Evolutionary conservation across 768 basidiomycete genomes (phyloP), one percentile per base, ranked within the genome.

Genomic region (Guyanaporus albipodus): DNA sequence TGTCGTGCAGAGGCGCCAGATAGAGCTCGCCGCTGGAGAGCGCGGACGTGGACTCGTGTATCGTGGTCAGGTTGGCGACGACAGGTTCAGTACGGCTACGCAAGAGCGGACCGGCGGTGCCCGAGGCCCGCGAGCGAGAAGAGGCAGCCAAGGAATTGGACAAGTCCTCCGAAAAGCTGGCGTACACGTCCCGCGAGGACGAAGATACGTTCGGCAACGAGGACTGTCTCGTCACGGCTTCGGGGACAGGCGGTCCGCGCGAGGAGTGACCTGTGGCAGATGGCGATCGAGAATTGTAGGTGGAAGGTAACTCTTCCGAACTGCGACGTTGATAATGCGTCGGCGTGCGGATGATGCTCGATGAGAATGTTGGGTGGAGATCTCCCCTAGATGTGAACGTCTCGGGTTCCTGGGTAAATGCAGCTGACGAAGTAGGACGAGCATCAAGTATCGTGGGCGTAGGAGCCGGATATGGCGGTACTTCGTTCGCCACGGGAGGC

Each of bases 291-390:
- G 62, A 53, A 11, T 47, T 52, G 29, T 60, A 18, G 23, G 29
- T 40, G 5, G 60, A 31, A 9, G 44, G 44, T 11, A 34, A 17
- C 6, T 66, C 65, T 18, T 69, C 66, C 3, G 41, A 53, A 21
- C 61, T 60, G 12, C 60, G 61, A 29, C 63, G 49, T 17, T 61
- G 60, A 49, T 86, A 87, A 57, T 87, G 75, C 6, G 74, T 72
- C 2, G 86, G 86, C 4, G 80, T 85, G 38, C 86, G 82, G 26
- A 87, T 70, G 60, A 86, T 82, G 44, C 70, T 78, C n/a, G 77
- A 57, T 2, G 82, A 82, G 55, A 87, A 89, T 1, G 87, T 87
- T 1, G 83, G 72, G 35, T 80, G 77, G 15, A 87, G 75, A 12
- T 79, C 75, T 17, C 60, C 67, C 46, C 68, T 70, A 6, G 76